A percentile compares a stretch with the other conserved stretches of the same genome.
phyloP scores from a whole-genome alignment of 495 filamentous ascomycete species.

The Penicillium paradoxum region DNA sequence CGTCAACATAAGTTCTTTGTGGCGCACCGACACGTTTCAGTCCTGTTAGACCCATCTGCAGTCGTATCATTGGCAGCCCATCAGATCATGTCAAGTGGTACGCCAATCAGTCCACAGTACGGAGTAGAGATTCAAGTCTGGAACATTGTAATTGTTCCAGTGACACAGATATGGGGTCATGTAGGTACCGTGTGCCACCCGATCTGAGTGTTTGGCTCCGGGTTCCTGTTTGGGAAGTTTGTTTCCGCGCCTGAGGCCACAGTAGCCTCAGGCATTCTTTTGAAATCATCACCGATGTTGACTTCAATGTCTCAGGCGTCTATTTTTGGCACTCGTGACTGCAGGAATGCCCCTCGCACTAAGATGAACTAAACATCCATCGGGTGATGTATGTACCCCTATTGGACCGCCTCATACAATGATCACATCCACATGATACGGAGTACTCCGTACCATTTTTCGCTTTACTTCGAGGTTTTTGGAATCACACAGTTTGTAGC shows the following conservation, averaged over 20 bases:
- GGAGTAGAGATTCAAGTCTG: neutral
- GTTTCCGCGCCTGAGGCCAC: neutral
- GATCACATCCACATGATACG: too few species aligned
- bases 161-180: neutral
- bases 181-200: conserved; percentile 1
- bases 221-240: neutral
- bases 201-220: neutral
- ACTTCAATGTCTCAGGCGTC: too few species aligned
- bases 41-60: neutral
- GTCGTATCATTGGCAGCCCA: neutral
- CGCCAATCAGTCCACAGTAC: neutral
- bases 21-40: neutral
- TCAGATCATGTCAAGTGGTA: neutral
- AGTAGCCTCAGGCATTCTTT: neutral
- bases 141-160: neutral
- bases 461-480: too few species aligned
- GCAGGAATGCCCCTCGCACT: too few species aligned
- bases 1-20: neutral
- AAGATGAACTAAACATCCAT: too few species aligned
- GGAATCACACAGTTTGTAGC: too few species aligned
- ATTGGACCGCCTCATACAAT: too few species aligned
- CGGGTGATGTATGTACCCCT: too few species aligned
- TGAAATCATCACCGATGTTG: too few species aligned
- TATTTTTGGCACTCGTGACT: too few species aligned
- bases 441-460: too few species aligned